Conservation (phyloP, 441 rosid species). For the Brassica hybrid region DNA sequence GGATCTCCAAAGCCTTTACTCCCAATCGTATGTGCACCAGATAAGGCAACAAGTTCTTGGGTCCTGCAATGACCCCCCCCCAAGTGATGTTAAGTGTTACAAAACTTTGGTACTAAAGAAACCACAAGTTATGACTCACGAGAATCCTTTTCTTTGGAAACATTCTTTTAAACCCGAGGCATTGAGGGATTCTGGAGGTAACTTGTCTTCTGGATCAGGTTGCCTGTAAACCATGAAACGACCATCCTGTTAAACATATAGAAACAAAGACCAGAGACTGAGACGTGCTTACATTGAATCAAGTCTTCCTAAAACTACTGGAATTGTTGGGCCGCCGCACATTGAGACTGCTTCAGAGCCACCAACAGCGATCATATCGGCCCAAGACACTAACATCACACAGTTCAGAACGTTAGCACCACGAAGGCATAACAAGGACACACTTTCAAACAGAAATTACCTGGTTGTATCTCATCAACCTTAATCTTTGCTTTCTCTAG, state of each 20-base stretch:
- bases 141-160: slow-evolving; percentile 82
- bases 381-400: slow-evolving; percentile 79
- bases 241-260: slow-evolving; percentile 5
- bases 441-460: slow-evolving; percentile 45
- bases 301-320: slow-evolving; percentile 72
- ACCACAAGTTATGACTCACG: slow-evolving; percentile 55
- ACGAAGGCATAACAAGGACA: slow-evolving; percentile 14
- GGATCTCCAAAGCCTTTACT: slow-evolving; percentile 91
- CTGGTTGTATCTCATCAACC: slow-evolving; percentile 66
- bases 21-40: slow-evolving; percentile 93
- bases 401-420: slow-evolving; percentile 40
- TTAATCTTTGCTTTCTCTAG: slow-evolving; percentile 81
- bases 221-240: slow-evolving; percentile 47
- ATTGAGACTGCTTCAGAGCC: slow-evolving; percentile 95
- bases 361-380: slow-evolving; percentile 86
- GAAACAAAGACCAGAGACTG: slow-evolving; percentile 22
- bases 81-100: slow-evolving; percentile 19
- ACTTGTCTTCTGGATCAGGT: slow-evolving; percentile 86
- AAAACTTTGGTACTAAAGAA: neutral
- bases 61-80: slow-evolving; percentile 49
- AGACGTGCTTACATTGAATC: slow-evolving; percentile 66
- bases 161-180: slow-evolving; percentile 75
- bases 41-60: slow-evolving; percentile 78
- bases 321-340: slow-evolving; percentile 85
- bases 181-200: slow-evolving; percentile 75